Base-by-base conservation (phyloP, 2,329 filamentous ascomycete species). In the Scedosporium minutisporum region DNA sequence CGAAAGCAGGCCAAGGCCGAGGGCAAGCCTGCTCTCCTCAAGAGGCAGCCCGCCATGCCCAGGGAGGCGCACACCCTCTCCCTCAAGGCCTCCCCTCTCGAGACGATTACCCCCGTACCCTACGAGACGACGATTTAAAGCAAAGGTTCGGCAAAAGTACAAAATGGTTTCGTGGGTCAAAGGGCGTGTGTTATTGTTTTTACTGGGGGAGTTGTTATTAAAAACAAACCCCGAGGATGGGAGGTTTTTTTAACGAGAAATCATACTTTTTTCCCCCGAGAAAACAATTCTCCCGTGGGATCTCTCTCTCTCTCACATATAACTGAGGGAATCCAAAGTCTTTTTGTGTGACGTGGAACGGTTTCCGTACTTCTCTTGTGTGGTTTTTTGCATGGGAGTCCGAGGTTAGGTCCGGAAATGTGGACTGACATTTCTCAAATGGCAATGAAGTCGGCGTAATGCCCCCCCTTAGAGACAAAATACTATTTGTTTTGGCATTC, bases 61-160 rank as follows among this genome's bases (percentile, higher is more conserved):
- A 86, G 95, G 71, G 87, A 89, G 69, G 87, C 90, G 69, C 85
- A 86, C 77, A 92, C 87, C 68, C 86, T 97, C 76, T 89, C 86
- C 73, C 81, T 87, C 72, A 87, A 87, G 81, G 88, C 91, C 76
- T 90, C 91, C 83, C 84, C 87, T 77, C 91, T 93, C 68, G 91
- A 97, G 87, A 97, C 90, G 72, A 87, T 97, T 74, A 87, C 87
- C 67, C 92, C 93, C 71, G 85, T 97, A 72, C 81, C 95, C 74
- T 99, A 97, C 87, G 95, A 97, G 86, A 99, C 95, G 73, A 93
- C 91, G 76, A 97, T 99, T 80, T 99, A 95, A 87, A 75, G 63
- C 66, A 29, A 38, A 14, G 33, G 9, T 38, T 38, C 33, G 46
- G 21, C n/a, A 59, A 38, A 18, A 25, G 38, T n/a, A 33, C 33